These are phyloP conservation scores for Suaeda aralocaspica DNA, from an alignment of 148 eudicot species.

Conservation along the genomic window DNA sequence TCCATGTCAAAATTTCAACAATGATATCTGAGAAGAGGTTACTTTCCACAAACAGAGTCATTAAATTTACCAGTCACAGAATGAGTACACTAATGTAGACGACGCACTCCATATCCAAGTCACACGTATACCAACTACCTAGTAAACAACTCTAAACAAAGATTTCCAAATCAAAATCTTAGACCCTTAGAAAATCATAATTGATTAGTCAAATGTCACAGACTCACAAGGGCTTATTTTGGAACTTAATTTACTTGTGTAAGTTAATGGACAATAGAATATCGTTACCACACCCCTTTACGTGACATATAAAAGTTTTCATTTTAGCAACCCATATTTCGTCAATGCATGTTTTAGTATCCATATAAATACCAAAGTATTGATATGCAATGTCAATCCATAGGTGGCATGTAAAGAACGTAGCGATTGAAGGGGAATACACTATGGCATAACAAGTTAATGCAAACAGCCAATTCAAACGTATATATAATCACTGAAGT, in stretches of 20 bases:
- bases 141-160: neutral
- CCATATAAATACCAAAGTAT: no score
- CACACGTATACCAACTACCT: neutral
- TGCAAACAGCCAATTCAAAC: no score
- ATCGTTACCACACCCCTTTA: neutral
- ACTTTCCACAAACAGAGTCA: neutral
- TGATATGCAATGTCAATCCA: neutral
- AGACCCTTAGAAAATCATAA: no score
- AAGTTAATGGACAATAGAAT: neutral
- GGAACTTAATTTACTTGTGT: neutral
- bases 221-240: neutral
- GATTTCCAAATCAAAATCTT: neutral
- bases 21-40: neutral
- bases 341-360: neutral
- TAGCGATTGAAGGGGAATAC: neutral
- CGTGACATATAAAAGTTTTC: no score
- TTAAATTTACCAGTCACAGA: neutral
- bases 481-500: neutral
- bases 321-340: neutral
- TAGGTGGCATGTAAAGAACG: neutral
- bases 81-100: neutral
- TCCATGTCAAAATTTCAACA: no score
- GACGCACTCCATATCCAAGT: neutral
- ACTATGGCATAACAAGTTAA: no score
- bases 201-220: neutral